Conservation (phyloP, 768 basidiomycete species). For the Mycena sanguinolenta region DNA sequence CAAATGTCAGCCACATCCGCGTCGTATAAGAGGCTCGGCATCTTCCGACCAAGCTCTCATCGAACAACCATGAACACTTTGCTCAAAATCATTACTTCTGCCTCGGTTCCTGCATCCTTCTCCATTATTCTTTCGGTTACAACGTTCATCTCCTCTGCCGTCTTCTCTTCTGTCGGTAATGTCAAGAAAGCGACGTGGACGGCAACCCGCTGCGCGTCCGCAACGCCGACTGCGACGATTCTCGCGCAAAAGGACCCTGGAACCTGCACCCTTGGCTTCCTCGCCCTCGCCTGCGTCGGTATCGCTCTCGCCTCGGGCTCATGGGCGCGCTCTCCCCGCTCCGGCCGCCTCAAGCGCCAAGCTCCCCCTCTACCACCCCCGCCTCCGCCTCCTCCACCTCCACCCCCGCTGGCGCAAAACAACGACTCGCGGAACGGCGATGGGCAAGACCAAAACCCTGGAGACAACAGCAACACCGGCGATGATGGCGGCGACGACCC, state of each 20-base stretch:
- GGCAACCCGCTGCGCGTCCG: background rate
- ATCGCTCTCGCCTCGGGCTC: background rate
- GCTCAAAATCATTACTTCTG: too few species aligned
- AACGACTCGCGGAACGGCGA: too few species aligned
- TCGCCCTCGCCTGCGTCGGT: background rate
- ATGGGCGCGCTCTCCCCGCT: background rate
- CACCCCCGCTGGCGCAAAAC: background rate
- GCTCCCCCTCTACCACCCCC: background rate
- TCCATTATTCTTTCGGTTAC: too few species aligned
- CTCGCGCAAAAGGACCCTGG: background rate
- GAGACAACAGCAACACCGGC: background rate
- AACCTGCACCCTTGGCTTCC: too few species aligned
- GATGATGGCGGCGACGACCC: slow-evolving; percentile 5
- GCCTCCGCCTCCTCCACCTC: background rate
- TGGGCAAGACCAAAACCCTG: background rate
- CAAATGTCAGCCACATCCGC: too few species aligned
- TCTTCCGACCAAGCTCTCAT: too few species aligned
- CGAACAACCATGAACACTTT: too few species aligned
- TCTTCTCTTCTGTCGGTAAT: background rate
- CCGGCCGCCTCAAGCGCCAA: background rate
- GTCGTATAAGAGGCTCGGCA: too few species aligned
- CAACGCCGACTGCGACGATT: background rate
- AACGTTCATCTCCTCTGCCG: too few species aligned
- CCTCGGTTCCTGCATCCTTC: too few species aligned
- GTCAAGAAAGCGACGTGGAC: background rate